Percentiles rank a stretch among this genome's conserved stretches.
phyloP scores from a whole-genome alignment of 2,329 filamentous ascomycete genomes.

The Aureobasidium sp. region DNA sequence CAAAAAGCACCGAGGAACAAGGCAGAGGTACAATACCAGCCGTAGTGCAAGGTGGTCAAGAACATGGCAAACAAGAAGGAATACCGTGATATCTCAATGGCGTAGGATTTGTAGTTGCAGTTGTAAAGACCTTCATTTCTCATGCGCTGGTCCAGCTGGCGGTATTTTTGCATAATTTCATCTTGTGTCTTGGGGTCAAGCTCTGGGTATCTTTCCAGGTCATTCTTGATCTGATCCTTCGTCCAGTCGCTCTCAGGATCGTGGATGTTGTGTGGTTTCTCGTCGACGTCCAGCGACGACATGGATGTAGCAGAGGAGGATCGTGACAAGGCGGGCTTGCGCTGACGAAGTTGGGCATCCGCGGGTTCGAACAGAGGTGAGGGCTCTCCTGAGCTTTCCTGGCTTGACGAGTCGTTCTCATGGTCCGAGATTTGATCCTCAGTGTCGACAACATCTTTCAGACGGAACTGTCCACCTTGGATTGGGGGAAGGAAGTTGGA shows the following conservation, averaged over 20 bases:
- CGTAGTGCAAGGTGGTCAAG: conserved; percentile 40
- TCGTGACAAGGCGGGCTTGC: conserved; percentile 22
- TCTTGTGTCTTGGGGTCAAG: conserved; percentile 68
- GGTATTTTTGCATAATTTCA: conserved; percentile 72
- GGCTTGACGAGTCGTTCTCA: conserved; percentile 41
- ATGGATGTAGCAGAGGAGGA: conserved; percentile 54
- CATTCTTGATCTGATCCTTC: conserved; percentile 65
- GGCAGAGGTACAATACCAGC: conserved; percentile 54
- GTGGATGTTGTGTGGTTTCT: conserved; percentile 34
- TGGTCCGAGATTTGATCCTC: background rate
- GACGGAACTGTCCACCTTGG: conserved; percentile 72
- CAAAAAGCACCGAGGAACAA: conserved; percentile 75
- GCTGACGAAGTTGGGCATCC: conserved; percentile 27
- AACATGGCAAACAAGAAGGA: conserved; percentile 56
- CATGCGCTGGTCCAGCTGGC: conserved; percentile 66
- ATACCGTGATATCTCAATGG: conserved; percentile 68
- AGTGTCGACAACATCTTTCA: conserved; percentile 34
- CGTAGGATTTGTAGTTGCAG: conserved; percentile 78
- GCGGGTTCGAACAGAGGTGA: conserved; percentile 54
- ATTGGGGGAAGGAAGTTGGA: conserved; percentile 82
- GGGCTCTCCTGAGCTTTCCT: conserved; percentile 48
- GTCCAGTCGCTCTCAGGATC: conserved; percentile 60
- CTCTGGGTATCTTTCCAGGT: conserved; percentile 73
- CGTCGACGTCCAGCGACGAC: conserved; percentile 42
- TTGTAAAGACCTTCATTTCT: conserved; percentile 69